Base-by-base conservation (phyloP, 306 rosid genomes). In the Pterocarpus santalinus region DNA sequence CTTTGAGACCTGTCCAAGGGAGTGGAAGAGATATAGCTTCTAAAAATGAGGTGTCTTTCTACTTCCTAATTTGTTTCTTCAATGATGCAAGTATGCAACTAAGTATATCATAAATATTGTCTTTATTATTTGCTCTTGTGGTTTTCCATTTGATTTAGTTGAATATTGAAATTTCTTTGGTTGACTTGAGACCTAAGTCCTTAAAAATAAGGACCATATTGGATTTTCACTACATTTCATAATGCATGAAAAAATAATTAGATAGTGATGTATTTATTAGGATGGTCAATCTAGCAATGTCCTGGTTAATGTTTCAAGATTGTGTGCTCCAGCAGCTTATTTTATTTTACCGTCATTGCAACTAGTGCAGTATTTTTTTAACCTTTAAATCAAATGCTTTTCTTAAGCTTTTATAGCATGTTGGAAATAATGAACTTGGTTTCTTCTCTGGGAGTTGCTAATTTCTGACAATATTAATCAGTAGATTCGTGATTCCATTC, bases 401-500 rank as follows among this genome's bases (percentile, higher is more conserved):
- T 16, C 8, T 57, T 64, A 32, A 8, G 53, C 55, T 79, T 82
- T n/a, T 44, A 39, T 33, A 16, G 73, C 30, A 34, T 46, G 52
- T 82, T 36, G 34, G 46, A 22, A 76, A 52, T 62, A 39, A 30
- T 41, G 60, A 55, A 56, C 34, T 43, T 69, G 34, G 36, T 70
- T 14, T 63, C 60, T 65, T 81, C 32, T 46, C n/a, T 76, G 65
- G 81, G 28, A 73, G 67, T 69, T 77, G 41, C 83, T 78, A 76
- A 87, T 79, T 86, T 80, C 34, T 72, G 35, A 35, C 70, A 43
- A 43, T 66, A 72, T 55, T 73, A 69, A 65, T 80, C 53, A 30
- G 70, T 80, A 96, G 99, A 96, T 96, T 82, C 94, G 99, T 8
- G 98, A 94, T 58, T 88, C 98, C 68, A 92, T 96, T 68, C 28